Evolutionary conservation across 148 eudicot species (phyloP), one percentile per base, ranked within the genome.

Genomic region (Fallopia convolvulus): DNA sequence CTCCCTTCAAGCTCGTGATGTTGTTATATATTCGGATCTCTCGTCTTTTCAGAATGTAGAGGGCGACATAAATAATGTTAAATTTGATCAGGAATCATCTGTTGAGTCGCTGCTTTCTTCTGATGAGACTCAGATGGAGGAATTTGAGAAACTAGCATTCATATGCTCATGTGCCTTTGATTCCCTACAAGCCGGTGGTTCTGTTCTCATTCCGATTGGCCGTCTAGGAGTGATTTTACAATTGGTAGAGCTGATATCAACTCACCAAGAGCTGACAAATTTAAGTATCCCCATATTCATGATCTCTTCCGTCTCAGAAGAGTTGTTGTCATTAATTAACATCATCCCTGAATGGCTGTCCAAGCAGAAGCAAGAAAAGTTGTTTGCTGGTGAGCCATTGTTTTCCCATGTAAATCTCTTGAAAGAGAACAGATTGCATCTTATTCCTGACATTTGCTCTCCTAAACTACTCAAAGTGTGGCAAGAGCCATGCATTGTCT

Each of bases 401-500:
- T 94, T 94, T 83, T 84, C 85, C 49, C 97, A 92, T 81, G 81
- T 82, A 23, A 85, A 92, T 79, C 91, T 94, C 79, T 72, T 89
- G 70, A 90, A 87, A 80, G 88, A 87, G 77, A 88, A 89, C 74
- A 89, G 82, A 88, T 86, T 94, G 75, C 89, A 86, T 78, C 52
- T 87, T 52, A 85, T 87, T 74, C 83, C 94, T 60, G 86, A 89
- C 76, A 75, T 94, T 80, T 86, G 80, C 80, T 78, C 97, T 26
- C 81, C 83, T 56, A 83, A 86, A 78, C 74, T 94, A 77, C 18
- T 92, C 97, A 92, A 89, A 85, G 91, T 52, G 68, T 94, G 99
- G 99, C 89, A 85, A 89, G 99, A 94, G 82, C 97, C 99, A 10
- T 94, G 99, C 86, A 88, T 94, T 74, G 94, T 92, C 47, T 85